Evolutionary conservation across 129 eudicot species (phyloP).

Genomic region (Arctium lappa): DNA sequence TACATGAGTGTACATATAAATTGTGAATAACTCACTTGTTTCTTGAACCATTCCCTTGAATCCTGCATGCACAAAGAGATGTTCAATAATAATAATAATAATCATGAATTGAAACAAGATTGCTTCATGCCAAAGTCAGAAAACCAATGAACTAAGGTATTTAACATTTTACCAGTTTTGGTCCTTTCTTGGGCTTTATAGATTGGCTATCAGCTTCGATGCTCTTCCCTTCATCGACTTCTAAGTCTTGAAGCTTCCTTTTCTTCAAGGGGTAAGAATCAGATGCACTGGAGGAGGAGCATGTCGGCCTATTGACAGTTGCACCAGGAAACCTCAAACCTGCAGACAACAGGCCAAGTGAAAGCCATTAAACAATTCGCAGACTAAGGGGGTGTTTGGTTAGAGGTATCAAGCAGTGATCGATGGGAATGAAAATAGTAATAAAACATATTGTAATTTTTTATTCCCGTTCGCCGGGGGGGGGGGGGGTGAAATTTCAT

Average conservation of each 20-base stretch:
- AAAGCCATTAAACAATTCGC: background rate
- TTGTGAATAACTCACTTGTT: constrained; percentile 38
- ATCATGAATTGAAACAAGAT: constrained; percentile 2
- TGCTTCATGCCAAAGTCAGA: background rate
- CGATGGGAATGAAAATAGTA: no score
- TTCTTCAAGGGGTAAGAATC: constrained; percentile 32
- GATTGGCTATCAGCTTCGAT: constrained; percentile 8
- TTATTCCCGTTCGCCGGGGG: no score
- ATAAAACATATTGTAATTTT: no score
- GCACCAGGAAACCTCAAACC: constrained; percentile 1
- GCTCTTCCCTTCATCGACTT: background rate
- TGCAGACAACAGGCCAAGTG: background rate
- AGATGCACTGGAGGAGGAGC: background rate
- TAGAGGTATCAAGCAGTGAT: no score
- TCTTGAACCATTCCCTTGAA: constrained; percentile 51
- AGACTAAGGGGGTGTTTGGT: background rate
- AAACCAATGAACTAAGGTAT: background rate
- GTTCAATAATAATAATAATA: background rate
- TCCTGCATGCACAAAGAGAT: constrained; percentile 46
- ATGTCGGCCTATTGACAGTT: background rate
- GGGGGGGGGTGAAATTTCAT: no score
- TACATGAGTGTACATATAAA: background rate
- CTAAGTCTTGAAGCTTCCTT: constrained; percentile 37
- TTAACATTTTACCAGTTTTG: constrained; percentile 28
- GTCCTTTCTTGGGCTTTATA: constrained; percentile 25